Evolutionary conservation across 108 stramenopile species (phyloP), one percentile per base, ranked within the genome.

Genomic region (Schizochytrium sp.): DNA sequence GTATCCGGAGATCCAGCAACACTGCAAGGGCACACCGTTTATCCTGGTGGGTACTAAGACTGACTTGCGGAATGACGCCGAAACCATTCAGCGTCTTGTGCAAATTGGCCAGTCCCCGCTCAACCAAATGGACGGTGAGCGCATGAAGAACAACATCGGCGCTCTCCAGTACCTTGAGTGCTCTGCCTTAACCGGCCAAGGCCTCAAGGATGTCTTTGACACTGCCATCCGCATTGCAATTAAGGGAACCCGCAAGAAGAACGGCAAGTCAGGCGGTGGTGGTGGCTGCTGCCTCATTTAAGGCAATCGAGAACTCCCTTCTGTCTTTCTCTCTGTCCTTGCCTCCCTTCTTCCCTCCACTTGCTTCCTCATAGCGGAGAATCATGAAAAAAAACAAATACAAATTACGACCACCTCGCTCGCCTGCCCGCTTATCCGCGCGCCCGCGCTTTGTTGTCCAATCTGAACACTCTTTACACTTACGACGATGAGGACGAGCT

Each of bases 1-100:
- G 94, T 92, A 56, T 88, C 93, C 92, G 3, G 94, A 93, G 89
- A 91, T 94, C 46, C 55, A 87, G 50, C 88, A 89, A 53, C 93
- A 94, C 89, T 92, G 91, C 41, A 92, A 91, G 56, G 94, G 93
- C 41, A 93, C 92, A n/a, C 94, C 94, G 3, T 94, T 94, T 89
- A 94, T 94, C 44, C 76, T 94, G 50, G 93, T 94, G 40, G 93
- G 94, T 49, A 94, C 93, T 55, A 94, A 94, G 76, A 55, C 92
- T 12, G 94, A 93, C 57, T 58, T 93, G 64, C 87, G 92, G 58
- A 92, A 93, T 44, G 93, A 89, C 42, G 47, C 87, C 0, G 57
- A 88, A 42, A 72, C 92, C 89, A 40, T 88, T 4, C 61, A 61
- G 45, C 56, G 59, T 42, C 91, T 92, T 10, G 69, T 72, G 13